Evolutionary conservation across 2,329 filamentous ascomycete species (phyloP), one percentile per base, ranked within the genome.

Genomic region (Neospermospora avenae): DNA sequence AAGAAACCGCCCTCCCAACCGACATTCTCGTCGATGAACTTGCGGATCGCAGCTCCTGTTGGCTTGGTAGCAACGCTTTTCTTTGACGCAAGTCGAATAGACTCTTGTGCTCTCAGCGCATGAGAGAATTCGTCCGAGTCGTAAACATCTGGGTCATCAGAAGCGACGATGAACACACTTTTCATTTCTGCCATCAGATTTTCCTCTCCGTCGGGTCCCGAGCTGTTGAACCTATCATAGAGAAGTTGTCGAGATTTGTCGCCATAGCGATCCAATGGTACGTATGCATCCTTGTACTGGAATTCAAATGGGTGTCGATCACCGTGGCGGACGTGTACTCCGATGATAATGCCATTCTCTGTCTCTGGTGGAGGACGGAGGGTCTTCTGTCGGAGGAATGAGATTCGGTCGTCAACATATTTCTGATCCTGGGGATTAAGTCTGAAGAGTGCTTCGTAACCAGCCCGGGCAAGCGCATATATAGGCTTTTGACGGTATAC

Each of bases 1-100:
- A 89, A 96, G 78, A 96, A 96, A 1, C 91, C 91, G 18, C 91
- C 91, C 72, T 96, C 91, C 91, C 91, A 96, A 31, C 91, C 91
- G 42, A 90, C 86, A 1, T 86, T 83, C 70, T 92, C 87, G 61
- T 92, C 89, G 37, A 89, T 81, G 71, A 89, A 90, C 67, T 83
- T 84, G 65, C 81, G 81, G 71, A 88, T 84, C 6, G 81, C 77
- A 3, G 68, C 77, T 6, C 37, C 37, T 1, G 58, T 42, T n/a
- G 59, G 61, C 66, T 63, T 55, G 8, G 67, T 67, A 22, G 72
- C 70, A 64, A 82, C 74, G n/a, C 75, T 72, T 11, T 73, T 69
- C 70, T 89, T 90, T 54, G 84, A 85, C 8, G 90, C 89, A 6
- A 96, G 81, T 22, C 86, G 84, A 71, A 96, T 93, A 60, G 85